Evolutionary conservation across 2,329 filamentous ascomycete species (phyloP).

Genomic region (Fusarium xyrophilum): DNA sequence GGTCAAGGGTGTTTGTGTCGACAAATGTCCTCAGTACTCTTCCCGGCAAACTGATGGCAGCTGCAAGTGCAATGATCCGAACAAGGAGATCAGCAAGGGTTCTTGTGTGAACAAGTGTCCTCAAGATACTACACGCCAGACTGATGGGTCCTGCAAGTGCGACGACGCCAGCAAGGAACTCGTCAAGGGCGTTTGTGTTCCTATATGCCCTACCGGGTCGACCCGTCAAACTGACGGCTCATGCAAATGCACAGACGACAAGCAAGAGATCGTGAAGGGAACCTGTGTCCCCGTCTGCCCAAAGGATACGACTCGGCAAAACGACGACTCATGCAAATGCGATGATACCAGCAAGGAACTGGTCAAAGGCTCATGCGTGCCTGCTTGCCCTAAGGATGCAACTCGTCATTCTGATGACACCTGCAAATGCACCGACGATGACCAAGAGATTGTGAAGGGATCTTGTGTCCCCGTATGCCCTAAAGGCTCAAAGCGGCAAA

Average conservation of each 20-base stretch:
- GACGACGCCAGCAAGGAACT: not conserved
- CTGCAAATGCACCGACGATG: not conserved
- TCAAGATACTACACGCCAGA: not conserved
- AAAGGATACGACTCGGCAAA: not conserved
- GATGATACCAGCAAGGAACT: not conserved
- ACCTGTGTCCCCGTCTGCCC: not conserved
- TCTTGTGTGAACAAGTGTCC: not conserved
- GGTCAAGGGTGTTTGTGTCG: too few species aligned
- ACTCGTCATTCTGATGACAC: not conserved
- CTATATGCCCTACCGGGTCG: fast-evolving
- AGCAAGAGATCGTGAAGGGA: not conserved
- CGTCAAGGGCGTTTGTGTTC: not conserved
- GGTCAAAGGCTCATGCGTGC: not conserved
- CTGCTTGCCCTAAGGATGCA: not conserved
- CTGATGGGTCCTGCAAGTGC: not conserved
- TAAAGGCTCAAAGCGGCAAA: not conserved
- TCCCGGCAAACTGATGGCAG: not conserved
- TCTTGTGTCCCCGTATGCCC: not conserved
- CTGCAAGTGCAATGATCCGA: not conserved
- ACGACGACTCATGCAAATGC: not conserved
- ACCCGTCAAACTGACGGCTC: not conserved
- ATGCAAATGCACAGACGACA: not conserved
- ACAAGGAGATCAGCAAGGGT: not conserved
- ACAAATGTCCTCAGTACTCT: too few species aligned
- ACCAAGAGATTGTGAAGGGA: not conserved